Conservation (phyloP, 176 grass and related monocot species). For the Carex cristatella region DNA sequence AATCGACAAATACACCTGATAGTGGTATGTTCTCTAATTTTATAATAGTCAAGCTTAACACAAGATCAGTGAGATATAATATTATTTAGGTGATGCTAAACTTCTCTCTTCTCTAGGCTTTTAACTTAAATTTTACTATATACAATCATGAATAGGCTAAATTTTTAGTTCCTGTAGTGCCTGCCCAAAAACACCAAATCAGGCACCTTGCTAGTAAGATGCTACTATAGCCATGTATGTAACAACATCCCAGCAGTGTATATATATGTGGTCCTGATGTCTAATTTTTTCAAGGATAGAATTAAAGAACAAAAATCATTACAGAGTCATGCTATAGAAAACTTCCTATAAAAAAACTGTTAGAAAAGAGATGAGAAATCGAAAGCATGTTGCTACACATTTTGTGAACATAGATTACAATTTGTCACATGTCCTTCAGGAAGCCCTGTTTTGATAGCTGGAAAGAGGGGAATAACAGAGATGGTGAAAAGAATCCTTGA, state of each 20-base stretch:
- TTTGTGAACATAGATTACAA: background rate
- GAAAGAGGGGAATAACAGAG: constrained; percentile 21
- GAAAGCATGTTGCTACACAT: background rate
- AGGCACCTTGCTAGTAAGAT: background rate
- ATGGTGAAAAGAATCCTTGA: constrained; percentile 22
- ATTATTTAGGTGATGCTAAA: background rate
- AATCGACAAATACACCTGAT: background rate
- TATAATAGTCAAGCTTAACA: background rate
- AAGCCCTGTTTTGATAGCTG: constrained; percentile 16
- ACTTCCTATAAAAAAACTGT: background rate
- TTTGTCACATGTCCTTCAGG: background rate
- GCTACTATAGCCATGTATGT: too few relatives aligned
- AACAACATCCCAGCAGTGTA: too few relatives aligned
- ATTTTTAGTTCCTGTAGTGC: background rate
- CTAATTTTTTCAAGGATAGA: background rate
- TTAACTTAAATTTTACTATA: background rate
- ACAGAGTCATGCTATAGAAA: background rate
- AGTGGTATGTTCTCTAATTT: background rate
- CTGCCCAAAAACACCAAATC: background rate
- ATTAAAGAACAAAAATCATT: background rate
- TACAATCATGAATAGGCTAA: background rate
- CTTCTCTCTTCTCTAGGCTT: background rate
- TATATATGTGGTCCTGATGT: too few relatives aligned
- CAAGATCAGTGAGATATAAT: background rate
- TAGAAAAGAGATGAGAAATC: background rate